A percentile compares a stretch with the other conserved stretches of the same genome.
phyloP scores from a whole-genome alignment of 1,284 basidiomycete genomes.

The Spongiforma sp. region DNA sequence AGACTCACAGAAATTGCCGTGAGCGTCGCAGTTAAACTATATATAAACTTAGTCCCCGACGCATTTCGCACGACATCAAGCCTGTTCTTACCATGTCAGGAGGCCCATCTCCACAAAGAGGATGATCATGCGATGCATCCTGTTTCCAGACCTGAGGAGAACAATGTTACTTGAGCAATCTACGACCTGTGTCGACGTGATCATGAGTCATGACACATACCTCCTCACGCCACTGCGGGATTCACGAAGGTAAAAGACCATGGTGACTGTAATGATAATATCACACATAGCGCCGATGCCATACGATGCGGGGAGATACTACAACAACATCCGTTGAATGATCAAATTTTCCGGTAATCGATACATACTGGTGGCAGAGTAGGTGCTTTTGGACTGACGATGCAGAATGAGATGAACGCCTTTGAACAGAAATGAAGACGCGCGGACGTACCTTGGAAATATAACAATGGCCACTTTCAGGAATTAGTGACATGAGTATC shows the following conservation, averaged over 20 bases:
- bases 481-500: neutral
- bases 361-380: constrained; percentile 3
- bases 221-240: constrained; percentile 2
- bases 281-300: constrained; percentile 5
- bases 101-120: constrained; percentile 4
- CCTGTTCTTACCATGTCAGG: constrained; percentile 1
- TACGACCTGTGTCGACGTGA: too few relatives aligned
- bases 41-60: neutral
- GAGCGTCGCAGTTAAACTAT: neutral
- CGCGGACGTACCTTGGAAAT: constrained; percentile 3
- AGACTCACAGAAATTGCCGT: neutral
- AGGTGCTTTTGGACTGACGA: neutral
- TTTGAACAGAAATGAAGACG: too few relatives aligned
- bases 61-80: neutral
- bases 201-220: neutral
- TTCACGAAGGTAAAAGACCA: constrained; percentile 15
- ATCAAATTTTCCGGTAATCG: too few relatives aligned
- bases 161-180: neutral
- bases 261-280: constrained; percentile 7
- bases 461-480: too few relatives aligned
- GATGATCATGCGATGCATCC: constrained; percentile 8
- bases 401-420: too few relatives aligned
- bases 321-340: neutral
- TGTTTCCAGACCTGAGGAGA: constrained; percentile 2
- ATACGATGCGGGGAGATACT: constrained; percentile 3